Conservation (phyloP, 2,329 filamentous ascomycete species). For the Cytospora leucostoma region DNA sequence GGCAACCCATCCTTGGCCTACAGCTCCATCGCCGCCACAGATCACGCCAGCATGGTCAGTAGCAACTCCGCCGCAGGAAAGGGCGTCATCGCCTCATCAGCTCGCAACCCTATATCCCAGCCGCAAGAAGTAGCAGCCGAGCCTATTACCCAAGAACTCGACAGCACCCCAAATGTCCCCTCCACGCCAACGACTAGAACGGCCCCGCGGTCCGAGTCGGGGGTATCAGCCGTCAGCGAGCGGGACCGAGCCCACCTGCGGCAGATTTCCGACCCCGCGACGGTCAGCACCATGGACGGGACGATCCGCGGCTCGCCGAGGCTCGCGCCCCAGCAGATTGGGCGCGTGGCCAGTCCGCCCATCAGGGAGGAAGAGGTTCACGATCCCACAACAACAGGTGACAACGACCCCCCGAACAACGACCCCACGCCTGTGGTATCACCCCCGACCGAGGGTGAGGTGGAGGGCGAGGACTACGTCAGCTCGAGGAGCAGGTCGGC, state of each 20-base stretch:
- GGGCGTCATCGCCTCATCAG: conserved; percentile 18
- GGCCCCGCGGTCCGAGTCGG: conserved; percentile 38
- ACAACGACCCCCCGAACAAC: conserved; percentile 4
- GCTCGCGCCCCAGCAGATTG: background rate
- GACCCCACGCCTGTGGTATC: conserved; percentile 31
- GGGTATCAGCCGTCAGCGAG: conserved; percentile 45
- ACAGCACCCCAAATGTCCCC: conserved; percentile 10
- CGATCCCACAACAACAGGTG: background rate
- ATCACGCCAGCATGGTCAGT: conserved; percentile 38
- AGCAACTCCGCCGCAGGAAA: conserved; percentile 29
- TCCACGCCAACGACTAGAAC: conserved; percentile 20
- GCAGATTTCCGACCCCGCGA: conserved; percentile 43
- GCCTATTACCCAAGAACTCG: conserved; percentile 28
- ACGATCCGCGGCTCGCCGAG: conserved; percentile 19
- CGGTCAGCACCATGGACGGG: conserved; percentile 39
- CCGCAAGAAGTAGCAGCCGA: background rate
- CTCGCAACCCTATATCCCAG: conserved; percentile 11
- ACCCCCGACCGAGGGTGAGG: conserved; percentile 33
- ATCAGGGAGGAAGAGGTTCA: conserved; percentile 5
- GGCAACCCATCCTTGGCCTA: conserved; percentile 37
- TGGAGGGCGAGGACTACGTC: conserved; percentile 34
- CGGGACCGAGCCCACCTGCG: conserved; percentile 44
- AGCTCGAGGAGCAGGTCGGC: conserved; percentile 27
- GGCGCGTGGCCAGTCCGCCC: conserved; percentile 14
- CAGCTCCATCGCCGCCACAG: conserved; percentile 33